Evolutionary conservation across 2,329 filamentous ascomycete genomes (phyloP).

Genomic region (Trichothecium roseum): DNA sequence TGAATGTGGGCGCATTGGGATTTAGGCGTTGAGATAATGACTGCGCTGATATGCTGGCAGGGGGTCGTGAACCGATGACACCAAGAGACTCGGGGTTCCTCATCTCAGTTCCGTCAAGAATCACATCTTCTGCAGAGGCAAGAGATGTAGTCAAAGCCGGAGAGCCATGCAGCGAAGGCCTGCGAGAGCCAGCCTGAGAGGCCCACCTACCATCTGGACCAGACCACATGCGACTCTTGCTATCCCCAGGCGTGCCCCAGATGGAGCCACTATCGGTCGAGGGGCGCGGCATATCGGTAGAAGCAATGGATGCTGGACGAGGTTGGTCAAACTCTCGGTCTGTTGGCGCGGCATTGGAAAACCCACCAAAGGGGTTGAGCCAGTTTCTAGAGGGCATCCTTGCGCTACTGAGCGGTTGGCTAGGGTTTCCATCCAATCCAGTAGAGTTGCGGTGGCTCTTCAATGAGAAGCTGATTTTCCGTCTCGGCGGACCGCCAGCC

Average conservation of each 20-base stretch:
- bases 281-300: constrained; percentile 61
- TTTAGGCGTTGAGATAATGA: constrained; percentile 59
- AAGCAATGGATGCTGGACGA: constrained; percentile 58
- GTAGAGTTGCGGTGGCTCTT: constrained; percentile 42
- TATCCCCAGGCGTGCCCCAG: constrained; percentile 49
- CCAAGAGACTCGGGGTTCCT: constrained; percentile 43
- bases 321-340: constrained; percentile 50
- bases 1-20: constrained; percentile 82
- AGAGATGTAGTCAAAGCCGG: constrained; percentile 51
- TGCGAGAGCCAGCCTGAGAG: constrained; percentile 18
- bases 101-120: constrained; percentile 46
- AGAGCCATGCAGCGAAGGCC: constrained; percentile 59
- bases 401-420: constrained; percentile 19
- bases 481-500: constrained; percentile 29
- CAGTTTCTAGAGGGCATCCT: constrained; percentile 16
- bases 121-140: constrained; percentile 54
- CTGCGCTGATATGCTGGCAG: constrained; percentile 20
- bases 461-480: constrained; percentile 51
- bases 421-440: constrained; percentile 29
- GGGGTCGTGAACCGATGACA: constrained; percentile 71
- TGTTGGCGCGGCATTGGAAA: constrained; percentile 35
- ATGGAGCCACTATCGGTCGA: constrained; percentile 72
- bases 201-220: constrained; percentile 21
- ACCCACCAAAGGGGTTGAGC: constrained; percentile 39
- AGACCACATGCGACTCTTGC: constrained; percentile 58